phyloP scores from a whole-genome alignment of 495 filamentous ascomycete genomes.

The Neurospora tetraspora region DNA sequence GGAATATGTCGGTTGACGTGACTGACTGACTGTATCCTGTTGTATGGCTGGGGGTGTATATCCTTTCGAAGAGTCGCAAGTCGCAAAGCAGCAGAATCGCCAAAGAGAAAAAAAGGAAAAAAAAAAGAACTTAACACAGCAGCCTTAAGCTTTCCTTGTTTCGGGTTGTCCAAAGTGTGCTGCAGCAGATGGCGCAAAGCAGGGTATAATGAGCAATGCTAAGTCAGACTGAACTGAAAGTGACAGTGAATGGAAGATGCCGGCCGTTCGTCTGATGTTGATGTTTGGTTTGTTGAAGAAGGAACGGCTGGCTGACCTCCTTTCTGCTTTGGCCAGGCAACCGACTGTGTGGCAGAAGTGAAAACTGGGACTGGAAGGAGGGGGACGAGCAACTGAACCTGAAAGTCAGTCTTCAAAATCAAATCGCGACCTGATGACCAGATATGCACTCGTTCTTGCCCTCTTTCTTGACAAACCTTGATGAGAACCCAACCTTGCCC shows the following conservation, averaged over 20 bases:
- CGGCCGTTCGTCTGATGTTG: neutral
- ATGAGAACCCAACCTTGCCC: neutral
- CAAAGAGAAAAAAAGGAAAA: neutral
- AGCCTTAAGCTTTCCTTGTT: neutral
- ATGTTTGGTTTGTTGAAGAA: neutral
- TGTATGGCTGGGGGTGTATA: neutral
- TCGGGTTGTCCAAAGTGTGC: neutral
- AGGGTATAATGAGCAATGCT: constrained; percentile 18
- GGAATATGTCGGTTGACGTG: neutral
- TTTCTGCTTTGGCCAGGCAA: constrained; percentile 1
- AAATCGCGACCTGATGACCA: neutral
- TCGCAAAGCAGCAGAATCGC: neutral
- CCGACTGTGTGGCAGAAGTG: neutral
- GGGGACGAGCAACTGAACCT: neutral
- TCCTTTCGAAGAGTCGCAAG: neutral
- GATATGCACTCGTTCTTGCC: neutral
- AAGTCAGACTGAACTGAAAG: neutral
- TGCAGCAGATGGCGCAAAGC: constrained; percentile 1
- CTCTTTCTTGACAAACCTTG: neutral
- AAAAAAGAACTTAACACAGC: constrained; percentile 2
- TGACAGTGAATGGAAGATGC: neutral
- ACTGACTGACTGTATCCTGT: neutral
- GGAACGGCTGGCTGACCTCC: neutral
- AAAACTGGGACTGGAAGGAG: neutral
- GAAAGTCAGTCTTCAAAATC: neutral